Evolutionary conservation across 495 filamentous ascomycete species (phyloP), one percentile per base, ranked within the genome.

Genomic region (Pseudoneurospora amorphoporcata): DNA sequence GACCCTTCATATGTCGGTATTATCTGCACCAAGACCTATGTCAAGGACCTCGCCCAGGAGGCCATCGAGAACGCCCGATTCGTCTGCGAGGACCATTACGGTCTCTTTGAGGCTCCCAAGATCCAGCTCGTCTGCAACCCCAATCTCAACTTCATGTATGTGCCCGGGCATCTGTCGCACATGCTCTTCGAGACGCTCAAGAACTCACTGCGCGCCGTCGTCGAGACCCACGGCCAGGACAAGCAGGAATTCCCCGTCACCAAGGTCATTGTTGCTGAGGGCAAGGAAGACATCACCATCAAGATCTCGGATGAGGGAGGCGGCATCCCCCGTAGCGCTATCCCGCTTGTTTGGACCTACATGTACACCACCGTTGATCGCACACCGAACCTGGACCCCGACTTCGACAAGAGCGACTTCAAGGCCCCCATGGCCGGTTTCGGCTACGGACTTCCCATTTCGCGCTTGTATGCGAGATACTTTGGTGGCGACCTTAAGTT

Each of bases 121-220:
- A 90, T 99, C 72, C 94, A 97, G 83, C 90, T 99, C 39, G 92
- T 99, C 69, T 99, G 95, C 87, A 92, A 92, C 75, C 91, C 94
- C 14, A 90, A 95, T 77, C 84, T 98, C 75, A 90, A 94, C 85
- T 99, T 99, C 83, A 99, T 99, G 95, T 99, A 99, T 78, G 95
- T 99, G 53, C 95, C 95, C 6, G 95, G 95, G 4, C 95, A 99
- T 86, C 82, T 99, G 77, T 95, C 92, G 72, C 95, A 99, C 85
- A 99, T 99, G 95, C 89, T 99, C 68, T 99, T 99, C 81, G 95
- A 99, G 84, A 98, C 95, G 3, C 87, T 99, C 80, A 99, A 99
- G 86, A 99, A 99, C 84, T 97, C 93, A 69, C 86, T 99, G 75
- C 92, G 95, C 78, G 95, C 95, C 53, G 95, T 99, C 53, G 96